Conservation (phyloP, 169 alveolate genomes). For the Hepatocystis sp. region DNA sequence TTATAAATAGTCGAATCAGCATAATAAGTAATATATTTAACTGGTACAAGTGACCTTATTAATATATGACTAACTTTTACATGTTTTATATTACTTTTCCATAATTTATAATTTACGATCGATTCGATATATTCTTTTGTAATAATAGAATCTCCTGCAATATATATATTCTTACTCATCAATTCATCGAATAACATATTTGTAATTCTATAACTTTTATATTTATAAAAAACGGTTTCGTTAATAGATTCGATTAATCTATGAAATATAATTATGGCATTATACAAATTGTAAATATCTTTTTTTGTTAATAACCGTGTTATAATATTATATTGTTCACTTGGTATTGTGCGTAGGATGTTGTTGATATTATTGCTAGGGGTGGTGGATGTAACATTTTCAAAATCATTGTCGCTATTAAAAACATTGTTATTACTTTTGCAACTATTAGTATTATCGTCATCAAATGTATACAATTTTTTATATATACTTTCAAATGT, state of each 20-base stretch:
- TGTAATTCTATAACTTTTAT: conserved; percentile 60
- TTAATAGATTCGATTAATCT: conserved; percentile 47
- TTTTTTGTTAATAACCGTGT: conserved; percentile 27
- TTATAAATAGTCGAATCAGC: conserved; percentile 29
- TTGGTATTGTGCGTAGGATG: no score
- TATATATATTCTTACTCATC: conserved; percentile 22
- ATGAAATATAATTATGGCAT: conserved; percentile 43
- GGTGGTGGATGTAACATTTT: no score
- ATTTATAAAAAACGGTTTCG: conserved; percentile 21
- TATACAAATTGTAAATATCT: conserved; percentile 49
- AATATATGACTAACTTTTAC: conserved; percentile 51
- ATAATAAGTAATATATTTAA: conserved; percentile 22
- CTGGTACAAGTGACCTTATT: conserved; percentile 42
- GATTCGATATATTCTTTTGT: conserved; percentile 68
- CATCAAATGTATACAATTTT: no score
- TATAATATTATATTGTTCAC: no score
- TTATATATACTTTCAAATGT: conserved; percentile 40
- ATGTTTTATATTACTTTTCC: conserved; percentile 55
- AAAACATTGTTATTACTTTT: conserved; percentile 26
- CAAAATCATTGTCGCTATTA: no score
- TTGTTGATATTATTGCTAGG: no score
- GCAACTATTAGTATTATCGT: no score
- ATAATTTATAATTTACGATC: conserved; percentile 22
- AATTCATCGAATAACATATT: conserved; percentile 60
- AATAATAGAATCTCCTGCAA: conserved; percentile 66